phyloP scores from a whole-genome alignment of 139 green algal genomes.

The Chlorokybus atmophyticus region DNA sequence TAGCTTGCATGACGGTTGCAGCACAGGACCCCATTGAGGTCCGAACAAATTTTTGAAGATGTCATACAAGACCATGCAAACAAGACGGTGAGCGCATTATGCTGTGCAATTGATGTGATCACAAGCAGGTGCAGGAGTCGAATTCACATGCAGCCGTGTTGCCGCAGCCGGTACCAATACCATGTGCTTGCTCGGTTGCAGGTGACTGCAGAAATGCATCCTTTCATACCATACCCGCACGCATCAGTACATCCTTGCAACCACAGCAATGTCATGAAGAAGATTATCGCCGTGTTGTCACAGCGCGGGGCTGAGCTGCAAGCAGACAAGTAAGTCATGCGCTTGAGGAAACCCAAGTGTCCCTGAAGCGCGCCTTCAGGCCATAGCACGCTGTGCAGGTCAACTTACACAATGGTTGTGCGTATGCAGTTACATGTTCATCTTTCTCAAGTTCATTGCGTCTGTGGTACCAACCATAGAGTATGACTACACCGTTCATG shows the following conservation, averaged over 20 bases:
- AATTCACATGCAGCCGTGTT: too few relatives aligned
- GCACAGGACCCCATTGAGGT: conserved; percentile 15
- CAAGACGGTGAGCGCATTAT: conserved; percentile 27
- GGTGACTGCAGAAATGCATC: conserved; percentile 40
- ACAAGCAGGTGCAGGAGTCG: too few relatives aligned
- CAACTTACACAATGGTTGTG: not conserved
- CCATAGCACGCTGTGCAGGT: too few relatives aligned
- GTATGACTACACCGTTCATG: conserved; percentile 43
- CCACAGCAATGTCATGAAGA: conserved; percentile 38
- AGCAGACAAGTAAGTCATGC: conserved; percentile 32
- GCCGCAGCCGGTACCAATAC: too few relatives aligned
- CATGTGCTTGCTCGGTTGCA: too few relatives aligned
- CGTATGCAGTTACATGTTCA: conserved; percentile 33
- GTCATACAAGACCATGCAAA: conserved; percentile 38
- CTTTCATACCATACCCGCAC: conserved; percentile 24
- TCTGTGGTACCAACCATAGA: conserved; percentile 41
- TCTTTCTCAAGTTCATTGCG: conserved; percentile 48
- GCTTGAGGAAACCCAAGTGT: too few relatives aligned
- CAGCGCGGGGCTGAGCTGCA: conserved; percentile 16
- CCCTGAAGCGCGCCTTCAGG: too few relatives aligned
- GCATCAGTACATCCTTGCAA: conserved; percentile 46
- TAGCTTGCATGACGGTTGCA: too few relatives aligned
- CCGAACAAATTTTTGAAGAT: conserved; percentile 31
- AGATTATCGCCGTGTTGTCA: conserved; percentile 28
- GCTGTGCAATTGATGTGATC: not conserved